Conservation (phyloP, 2,329 filamentous ascomycete genomes). For the Periconia digitata region DNA sequence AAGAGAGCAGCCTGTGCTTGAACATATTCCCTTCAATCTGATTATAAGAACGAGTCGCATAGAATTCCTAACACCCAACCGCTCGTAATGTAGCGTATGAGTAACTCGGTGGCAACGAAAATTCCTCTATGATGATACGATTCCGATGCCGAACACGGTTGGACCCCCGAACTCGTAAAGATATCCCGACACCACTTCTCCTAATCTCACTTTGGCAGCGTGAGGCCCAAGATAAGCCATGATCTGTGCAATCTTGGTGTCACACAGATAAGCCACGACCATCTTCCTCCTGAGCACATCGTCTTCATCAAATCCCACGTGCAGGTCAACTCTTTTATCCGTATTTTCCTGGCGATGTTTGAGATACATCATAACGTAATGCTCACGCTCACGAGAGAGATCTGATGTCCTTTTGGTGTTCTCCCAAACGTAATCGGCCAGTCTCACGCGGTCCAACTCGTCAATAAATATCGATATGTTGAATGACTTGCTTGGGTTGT, state of each 20-base stretch:
- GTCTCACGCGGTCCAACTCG: not conserved
- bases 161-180: not conserved
- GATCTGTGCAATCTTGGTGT: not conserved
- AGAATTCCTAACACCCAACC: no score
- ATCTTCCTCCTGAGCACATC: not conserved
- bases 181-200: not conserved
- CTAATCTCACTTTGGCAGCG: not conserved
- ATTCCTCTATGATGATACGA: no score
- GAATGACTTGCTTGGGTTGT: not conserved
- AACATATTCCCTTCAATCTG: no score
- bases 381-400: not conserved
- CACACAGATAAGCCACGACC: not conserved
- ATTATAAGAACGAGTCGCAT: no score
- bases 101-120: no score
- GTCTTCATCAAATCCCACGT: not conserved
- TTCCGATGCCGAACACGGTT: not conserved
- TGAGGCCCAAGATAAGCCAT: not conserved
- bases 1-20: no score
- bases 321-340: not conserved
- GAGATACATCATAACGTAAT: not conserved
- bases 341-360: not conserved
- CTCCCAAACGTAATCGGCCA: not conserved
- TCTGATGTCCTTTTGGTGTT: not conserved
- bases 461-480: not conserved
- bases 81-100: no score